phyloP scores from a whole-genome alignment of 2,329 filamentous ascomycete species.

The Tothia fuscella region DNA sequence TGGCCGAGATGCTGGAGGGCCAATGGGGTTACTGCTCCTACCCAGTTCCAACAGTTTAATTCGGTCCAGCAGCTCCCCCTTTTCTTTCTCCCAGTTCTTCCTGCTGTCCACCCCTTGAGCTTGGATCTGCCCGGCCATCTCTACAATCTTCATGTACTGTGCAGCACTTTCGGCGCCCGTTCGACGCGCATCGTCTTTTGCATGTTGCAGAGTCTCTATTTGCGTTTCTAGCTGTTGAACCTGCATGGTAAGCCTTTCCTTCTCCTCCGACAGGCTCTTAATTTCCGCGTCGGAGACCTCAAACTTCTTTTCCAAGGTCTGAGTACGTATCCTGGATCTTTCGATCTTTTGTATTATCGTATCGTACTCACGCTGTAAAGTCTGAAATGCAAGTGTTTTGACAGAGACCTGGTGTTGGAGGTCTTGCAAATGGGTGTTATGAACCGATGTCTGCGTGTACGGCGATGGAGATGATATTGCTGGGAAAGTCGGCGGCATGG shows the following conservation, averaged over 20 bases:
- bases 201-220: slow-evolving; percentile 36
- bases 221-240: slow-evolving; percentile 36
- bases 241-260: slow-evolving; percentile 35
- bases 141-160: slow-evolving; percentile 40
- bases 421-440: slow-evolving; percentile 32
- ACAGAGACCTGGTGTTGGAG: slow-evolving; percentile 43
- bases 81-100: slow-evolving; percentile 30
- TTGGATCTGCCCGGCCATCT: slow-evolving; percentile 36
- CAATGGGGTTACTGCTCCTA: too few relatives aligned
- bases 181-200: slow-evolving; percentile 34
- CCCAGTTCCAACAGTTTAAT: slow-evolving; percentile 1
- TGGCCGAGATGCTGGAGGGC: neutral
- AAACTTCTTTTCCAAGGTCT: slow-evolving; percentile 35
- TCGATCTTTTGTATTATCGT: slow-evolving; percentile 40
- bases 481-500: slow-evolving; percentile 1
- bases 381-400: slow-evolving; percentile 40
- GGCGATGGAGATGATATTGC: neutral
- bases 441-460: slow-evolving; percentile 17
- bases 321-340: slow-evolving; percentile 36
- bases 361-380: slow-evolving; percentile 43
- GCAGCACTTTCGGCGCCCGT: slow-evolving; percentile 31
- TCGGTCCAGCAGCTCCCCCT: slow-evolving; percentile 19
- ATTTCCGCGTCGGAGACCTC: slow-evolving; percentile 29
- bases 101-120: slow-evolving; percentile 31
- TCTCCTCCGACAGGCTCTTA: slow-evolving; percentile 39